Percentiles rank a stretch among this genome's conserved stretches.
Conservation (phyloP, 2,329 filamentous ascomycete genomes). For the Ophiocordyceps camponoti-leonardi region DNA sequence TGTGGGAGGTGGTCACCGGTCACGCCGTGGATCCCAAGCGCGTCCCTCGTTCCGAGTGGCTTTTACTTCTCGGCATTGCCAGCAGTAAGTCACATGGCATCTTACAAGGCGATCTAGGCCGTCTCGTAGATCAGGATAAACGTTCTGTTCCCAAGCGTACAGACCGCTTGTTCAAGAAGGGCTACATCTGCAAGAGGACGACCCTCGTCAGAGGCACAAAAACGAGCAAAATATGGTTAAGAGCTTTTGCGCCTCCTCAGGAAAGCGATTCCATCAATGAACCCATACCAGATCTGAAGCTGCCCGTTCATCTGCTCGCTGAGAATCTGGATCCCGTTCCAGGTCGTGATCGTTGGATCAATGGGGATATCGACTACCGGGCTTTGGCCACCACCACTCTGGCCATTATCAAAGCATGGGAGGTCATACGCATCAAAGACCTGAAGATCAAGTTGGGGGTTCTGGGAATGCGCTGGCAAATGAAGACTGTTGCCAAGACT, state of each 20-base stretch:
- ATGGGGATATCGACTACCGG: slow-evolving; percentile 38
- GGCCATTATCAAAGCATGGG: slow-evolving; percentile 38
- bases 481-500: slow-evolving; percentile 41
- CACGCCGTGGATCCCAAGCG: slow-evolving; percentile 41
- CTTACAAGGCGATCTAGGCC: slow-evolving; percentile 40
- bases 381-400: slow-evolving; percentile 39
- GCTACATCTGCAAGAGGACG: slow-evolving; percentile 44
- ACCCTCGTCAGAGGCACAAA: slow-evolving; percentile 40
- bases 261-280: slow-evolving; percentile 10
- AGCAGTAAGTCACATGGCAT: slow-evolving; percentile 36
- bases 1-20: slow-evolving; percentile 43
- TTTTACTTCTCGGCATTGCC: slow-evolving; percentile 38
- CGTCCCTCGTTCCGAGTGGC: slow-evolving; percentile 41
- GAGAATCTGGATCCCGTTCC: slow-evolving; percentile 34
- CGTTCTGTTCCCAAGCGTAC: slow-evolving; percentile 45
- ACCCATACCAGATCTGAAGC: slow-evolving; percentile 16
- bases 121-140: slow-evolving; percentile 43
- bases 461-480: slow-evolving; percentile 35
- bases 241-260: slow-evolving; percentile 31
- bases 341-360: slow-evolving; percentile 39
- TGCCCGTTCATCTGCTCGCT: slow-evolving; percentile 21
- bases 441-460: slow-evolving; percentile 40
- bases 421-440: slow-evolving; percentile 39
- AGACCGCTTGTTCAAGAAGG: slow-evolving; percentile 39
- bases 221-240: slow-evolving; percentile 46